phyloP scores from a whole-genome alignment of 1,139 yeast species.

The Taphrina sp. region DNA sequence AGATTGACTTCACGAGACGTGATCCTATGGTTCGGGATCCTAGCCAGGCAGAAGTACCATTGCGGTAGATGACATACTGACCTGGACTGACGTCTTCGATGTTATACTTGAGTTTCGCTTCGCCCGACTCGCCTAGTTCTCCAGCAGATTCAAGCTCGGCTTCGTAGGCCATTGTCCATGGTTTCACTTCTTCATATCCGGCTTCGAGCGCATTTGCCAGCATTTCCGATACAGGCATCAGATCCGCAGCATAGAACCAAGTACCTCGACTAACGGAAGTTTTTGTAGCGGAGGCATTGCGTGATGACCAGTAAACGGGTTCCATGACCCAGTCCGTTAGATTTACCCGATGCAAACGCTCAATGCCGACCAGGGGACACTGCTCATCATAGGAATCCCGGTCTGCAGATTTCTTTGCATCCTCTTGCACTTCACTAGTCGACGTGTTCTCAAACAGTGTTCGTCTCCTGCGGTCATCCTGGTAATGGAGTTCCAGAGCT shows the following conservation, averaged over 20 bases:
- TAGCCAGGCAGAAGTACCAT: slow-evolving; percentile 19
- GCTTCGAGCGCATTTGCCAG: slow-evolving; percentile 42
- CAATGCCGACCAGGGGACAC: slow-evolving; percentile 43
- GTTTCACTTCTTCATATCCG: slow-evolving; percentile 42
- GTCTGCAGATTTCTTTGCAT: not conserved
- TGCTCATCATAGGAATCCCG: not conserved
- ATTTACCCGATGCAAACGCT: slow-evolving; percentile 44
- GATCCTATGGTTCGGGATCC: slow-evolving; percentile 13
- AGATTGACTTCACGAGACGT: slow-evolving; percentile 7
- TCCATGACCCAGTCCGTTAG: slow-evolving; percentile 39
- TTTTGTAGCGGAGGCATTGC: slow-evolving; percentile 35
- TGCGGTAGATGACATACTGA: slow-evolving; percentile 15
- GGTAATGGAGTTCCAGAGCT: slow-evolving; percentile 10
- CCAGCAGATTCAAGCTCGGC: slow-evolving; percentile 43
- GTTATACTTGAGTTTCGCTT: slow-evolving; percentile 40
- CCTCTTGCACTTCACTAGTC: not conserved
- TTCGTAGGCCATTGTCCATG: slow-evolving; percentile 44
- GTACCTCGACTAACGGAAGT: slow-evolving; percentile 42
- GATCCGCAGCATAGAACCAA: slow-evolving; percentile 45
- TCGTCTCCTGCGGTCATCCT: not conserved
- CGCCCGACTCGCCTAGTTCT: slow-evolving; percentile 43
- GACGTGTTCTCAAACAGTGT: not conserved
- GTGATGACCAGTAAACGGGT: slow-evolving; percentile 47
- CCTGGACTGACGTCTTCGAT: not conserved
- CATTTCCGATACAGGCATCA: slow-evolving; percentile 45